A percentile compares a stretch with the other conserved stretches of the same genome.
Evolutionary conservation across 257 asterid species (phyloP).

Genomic region (Solanum lycopersicoides): DNA sequence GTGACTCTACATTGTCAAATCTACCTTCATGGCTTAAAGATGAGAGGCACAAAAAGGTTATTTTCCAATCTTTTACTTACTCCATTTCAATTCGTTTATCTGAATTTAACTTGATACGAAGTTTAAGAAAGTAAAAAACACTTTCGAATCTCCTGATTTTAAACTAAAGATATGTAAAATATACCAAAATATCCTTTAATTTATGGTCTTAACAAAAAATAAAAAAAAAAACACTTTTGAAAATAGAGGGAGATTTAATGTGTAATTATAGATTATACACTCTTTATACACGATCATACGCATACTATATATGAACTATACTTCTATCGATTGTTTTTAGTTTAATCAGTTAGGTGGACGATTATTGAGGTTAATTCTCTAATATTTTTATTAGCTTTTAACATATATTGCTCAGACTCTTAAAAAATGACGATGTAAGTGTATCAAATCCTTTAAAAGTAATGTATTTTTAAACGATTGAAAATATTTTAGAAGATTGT

Average conservation of each 20-base stretch:
- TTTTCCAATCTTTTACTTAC: background rate
- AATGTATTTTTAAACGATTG: background rate
- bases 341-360: too few species aligned
- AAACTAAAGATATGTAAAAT: background rate
- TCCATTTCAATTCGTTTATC: background rate
- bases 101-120: background rate
- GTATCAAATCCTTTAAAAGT: background rate
- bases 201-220: background rate
- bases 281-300: background rate
- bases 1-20: slow-evolving; percentile 24
- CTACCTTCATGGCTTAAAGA: slow-evolving; percentile 2
- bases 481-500: background rate
- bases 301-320: too few species aligned
- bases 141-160: background rate
- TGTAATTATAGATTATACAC: background rate
- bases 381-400: background rate
- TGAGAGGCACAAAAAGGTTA: background rate
- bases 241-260: background rate
- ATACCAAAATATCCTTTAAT: background rate
- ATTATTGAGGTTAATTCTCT: background rate
- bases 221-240: too few species aligned
- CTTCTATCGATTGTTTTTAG: background rate
- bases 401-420: rapidly evolving
- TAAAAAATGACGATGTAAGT: background rate
- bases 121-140: background rate